Evolutionary conservation across 257 asterid species (phyloP).

Genomic region (Capsicum baccatum): DNA sequence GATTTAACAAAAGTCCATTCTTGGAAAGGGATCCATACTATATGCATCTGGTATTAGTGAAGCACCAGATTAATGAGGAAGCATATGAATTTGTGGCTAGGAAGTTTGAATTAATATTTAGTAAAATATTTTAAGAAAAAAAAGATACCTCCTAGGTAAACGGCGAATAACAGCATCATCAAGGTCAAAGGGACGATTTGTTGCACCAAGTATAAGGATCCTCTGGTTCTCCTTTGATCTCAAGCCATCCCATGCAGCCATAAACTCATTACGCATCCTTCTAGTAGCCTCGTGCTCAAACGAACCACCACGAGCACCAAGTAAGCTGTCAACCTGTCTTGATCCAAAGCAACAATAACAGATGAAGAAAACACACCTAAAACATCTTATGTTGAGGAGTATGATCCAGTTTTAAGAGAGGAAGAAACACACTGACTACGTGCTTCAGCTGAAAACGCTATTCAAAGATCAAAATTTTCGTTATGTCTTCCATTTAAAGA

Average conservation of each 20-base stretch:
- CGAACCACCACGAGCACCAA: conserved; percentile 99
- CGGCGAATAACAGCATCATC: conserved; percentile 99
- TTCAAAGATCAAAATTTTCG: background rate
- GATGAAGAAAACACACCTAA: background rate
- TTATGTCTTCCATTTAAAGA: conserved; percentile 15
- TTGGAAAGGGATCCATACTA: background rate
- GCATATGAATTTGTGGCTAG: background rate
- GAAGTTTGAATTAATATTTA: background rate
- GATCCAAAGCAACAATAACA: conserved; percentile 35
- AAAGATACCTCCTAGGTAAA: conserved; percentile 82
- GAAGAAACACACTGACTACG: background rate
- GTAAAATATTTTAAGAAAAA: background rate
- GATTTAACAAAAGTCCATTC: background rate
- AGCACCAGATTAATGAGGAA: conserved; percentile 19
- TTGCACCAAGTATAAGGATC: conserved; percentile 97
- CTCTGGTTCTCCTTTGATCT: conserved; percentile 94
- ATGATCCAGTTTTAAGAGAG: conserved; percentile 21
- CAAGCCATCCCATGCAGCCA: conserved; percentile 99
- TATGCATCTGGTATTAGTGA: conserved; percentile 19
- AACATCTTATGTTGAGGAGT: conserved; percentile 14
- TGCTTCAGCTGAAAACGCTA: background rate
- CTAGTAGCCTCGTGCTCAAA: conserved; percentile 99
- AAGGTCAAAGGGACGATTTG: conserved; percentile 98
- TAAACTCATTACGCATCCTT: conserved; percentile 97
- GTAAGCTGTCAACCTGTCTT: conserved; percentile 93